Evolutionary conservation across 108 stramenopile genomes (phyloP), one percentile per base, ranked within the genome.

Genomic region (Skeletonema tropicum): DNA sequence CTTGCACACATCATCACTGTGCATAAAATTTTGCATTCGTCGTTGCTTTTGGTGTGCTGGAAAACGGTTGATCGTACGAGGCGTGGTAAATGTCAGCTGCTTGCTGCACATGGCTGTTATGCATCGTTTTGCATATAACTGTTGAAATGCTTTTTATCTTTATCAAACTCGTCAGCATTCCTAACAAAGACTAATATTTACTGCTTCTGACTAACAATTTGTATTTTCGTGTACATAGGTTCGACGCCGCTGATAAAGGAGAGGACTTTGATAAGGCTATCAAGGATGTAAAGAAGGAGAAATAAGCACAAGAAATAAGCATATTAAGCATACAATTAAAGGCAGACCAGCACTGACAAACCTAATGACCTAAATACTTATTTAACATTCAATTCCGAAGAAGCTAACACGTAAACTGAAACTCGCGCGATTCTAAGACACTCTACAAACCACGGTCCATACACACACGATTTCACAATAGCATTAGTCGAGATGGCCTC

Each of bases 201-300:
- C 26, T 29, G 26, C 26, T 29, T 29, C 26, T 29, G 26, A 29
- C 26, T 29, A 2, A 29, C 2, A 29, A 36, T 70, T 6, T 14
- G 9, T 70, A 13, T 3, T n/a, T 31, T 63, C 38, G 26, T 42
- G 14, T 26, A 17, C 33, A 66, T 25, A 91, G 88, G 83, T 94
- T 94, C 68, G 93, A 94, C 66, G 93, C 93, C 21, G 93, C 93
- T 32, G 93, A 90, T 48, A 92, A 90, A 72, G 90, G 86, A 9
- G 80, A 90, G 63, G 81, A 88, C 48, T 94, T 94, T 68, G 93
- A 94, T 38, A 89, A 94, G 41, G 88, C 87, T 15, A 73, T 92
- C 77, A 75, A 87, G 64, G 90, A 90, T 52, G 87, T 94, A 29
- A 94, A 94, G 73, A 72, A 78, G 38, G 84, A 88, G 19, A 73